Base-by-base conservation (phyloP, 2,329 filamentous ascomycete species). In the Ophiostoma quercus region DNA sequence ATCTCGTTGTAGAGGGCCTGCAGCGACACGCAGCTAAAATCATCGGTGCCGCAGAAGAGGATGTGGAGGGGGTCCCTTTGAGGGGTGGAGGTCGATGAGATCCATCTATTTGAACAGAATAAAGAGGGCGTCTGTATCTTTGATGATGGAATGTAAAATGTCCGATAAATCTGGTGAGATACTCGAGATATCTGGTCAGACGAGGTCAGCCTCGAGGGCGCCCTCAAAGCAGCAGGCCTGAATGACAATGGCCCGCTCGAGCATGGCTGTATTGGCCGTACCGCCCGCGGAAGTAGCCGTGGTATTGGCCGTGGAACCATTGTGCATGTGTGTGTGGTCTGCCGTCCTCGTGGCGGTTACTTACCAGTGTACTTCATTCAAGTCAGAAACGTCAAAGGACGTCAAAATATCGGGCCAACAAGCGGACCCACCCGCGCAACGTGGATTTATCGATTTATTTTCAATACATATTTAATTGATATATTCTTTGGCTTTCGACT, bases 11-110 rank as follows among this genome's bases (percentile, higher is more conserved):
- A 79, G 43, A 99, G 81, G 6, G 91, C 90, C 71, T 81, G 81
- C 67, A 99, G 82, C 1, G 92, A 92, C 68, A 85, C 85, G 75
- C 90, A 90, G 81, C 94, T 97, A 79, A 98, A 97, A 2, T 88
- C 84, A 78, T 99, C 95, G 2, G 94, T 95, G 73, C 95, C 95
- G 80, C 94, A 98, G 80, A 97, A 99, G 3, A 99, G 85, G 69
- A 99, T 92, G 43, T 89, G 85, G 41, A 99, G 83, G 2, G 92
- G 91, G 4, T 87, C 83, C 3, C 34, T 47, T n/a, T 47, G 16
- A n/a, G 16, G 19, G 16, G 43, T 19, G 8, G 43, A 19, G 19
- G 34, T n/a, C 6, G 60, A n/a, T 32, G 14, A 11, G 12, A 19
- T n/a, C n/a, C n/a, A 25, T 57, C 51, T 29, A n/a, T 4, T 19